phyloP scores from a whole-genome alignment of 768 basidiomycete species.

The Psilocybe cubensis region DNA sequence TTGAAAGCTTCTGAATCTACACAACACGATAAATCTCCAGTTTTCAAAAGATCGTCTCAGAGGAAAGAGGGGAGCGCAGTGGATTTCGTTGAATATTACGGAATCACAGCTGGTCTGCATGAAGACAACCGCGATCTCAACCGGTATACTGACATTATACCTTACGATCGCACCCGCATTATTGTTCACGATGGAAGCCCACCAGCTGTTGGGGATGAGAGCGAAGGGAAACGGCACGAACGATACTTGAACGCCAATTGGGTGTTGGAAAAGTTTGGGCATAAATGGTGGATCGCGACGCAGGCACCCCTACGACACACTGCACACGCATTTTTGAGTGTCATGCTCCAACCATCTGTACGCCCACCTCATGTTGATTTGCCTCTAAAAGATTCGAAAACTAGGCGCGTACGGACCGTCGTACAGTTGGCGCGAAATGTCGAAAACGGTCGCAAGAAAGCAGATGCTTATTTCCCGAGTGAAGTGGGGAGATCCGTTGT shows the following conservation, averaged over 20 bases:
- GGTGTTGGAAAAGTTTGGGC: constrained; percentile 75
- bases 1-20: constrained; percentile 9
- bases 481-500: constrained; percentile 55
- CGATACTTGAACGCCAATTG: constrained; percentile 86
- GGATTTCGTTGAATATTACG: constrained; percentile 52
- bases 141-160: constrained; percentile 74
- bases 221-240: constrained; percentile 25
- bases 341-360: constrained; percentile 55
- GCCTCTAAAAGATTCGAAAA: constrained; percentile 13
- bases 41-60: neutral
- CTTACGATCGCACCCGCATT: constrained; percentile 84
- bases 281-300: constrained; percentile 83
- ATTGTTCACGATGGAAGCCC: constrained; percentile 39
- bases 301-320: constrained; percentile 80
- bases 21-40: neutral
- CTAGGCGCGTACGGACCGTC: constrained; percentile 66
- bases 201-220: constrained; percentile 5
- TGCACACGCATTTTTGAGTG: constrained; percentile 75
- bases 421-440: constrained; percentile 79
- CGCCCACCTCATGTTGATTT: constrained; percentile 34
- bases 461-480: constrained; percentile 76
- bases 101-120: constrained; percentile 51
- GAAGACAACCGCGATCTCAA: constrained; percentile 52
- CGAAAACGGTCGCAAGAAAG: constrained; percentile 76
- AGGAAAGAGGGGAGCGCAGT: constrained; percentile 6